phyloP scores from a whole-genome alignment of 2,329 filamentous ascomycete species.

The Chrysosphaeria jannelii region DNA sequence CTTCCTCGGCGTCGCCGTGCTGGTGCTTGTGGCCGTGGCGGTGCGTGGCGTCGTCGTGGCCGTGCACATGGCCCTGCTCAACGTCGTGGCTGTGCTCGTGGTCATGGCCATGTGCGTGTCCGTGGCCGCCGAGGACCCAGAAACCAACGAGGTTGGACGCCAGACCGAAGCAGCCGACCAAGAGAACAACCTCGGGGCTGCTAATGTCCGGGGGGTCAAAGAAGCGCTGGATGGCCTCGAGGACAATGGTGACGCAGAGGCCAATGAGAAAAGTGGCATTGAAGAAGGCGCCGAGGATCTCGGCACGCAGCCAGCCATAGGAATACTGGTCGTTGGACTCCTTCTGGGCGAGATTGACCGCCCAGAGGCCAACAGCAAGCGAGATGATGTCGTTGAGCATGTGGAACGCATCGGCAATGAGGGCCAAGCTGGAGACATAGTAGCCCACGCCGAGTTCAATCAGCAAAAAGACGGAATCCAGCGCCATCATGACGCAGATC shows the following conservation, averaged over 20 bases:
- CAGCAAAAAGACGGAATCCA: slow-evolving; percentile 73
- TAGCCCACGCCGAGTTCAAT: slow-evolving; percentile 69
- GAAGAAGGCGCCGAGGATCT: slow-evolving; percentile 84
- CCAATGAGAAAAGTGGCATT: slow-evolving; percentile 96
- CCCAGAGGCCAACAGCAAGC: slow-evolving; percentile 75
- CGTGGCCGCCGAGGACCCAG: slow-evolving; percentile 75
- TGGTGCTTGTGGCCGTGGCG: slow-evolving; percentile 7
- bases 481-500: slow-evolving; percentile 74
- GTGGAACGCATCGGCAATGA: slow-evolving; percentile 93
- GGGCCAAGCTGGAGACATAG: slow-evolving; percentile 63
- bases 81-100: slow-evolving; percentile 8
- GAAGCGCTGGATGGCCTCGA: slow-evolving; percentile 79
- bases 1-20: slow-evolving; percentile 8
- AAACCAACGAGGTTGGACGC: slow-evolving; percentile 73
- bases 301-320: slow-evolving; percentile 91
- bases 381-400: slow-evolving; percentile 99
- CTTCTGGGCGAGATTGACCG: slow-evolving; percentile 63
- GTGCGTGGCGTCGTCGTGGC: slow-evolving; percentile 12
- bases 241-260: slow-evolving; percentile 80
- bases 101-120: slow-evolving; percentile 42
- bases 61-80: slow-evolving; percentile 10
- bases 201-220: slow-evolving; percentile 69
- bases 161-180: slow-evolving; percentile 66
- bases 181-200: slow-evolving; percentile 62
- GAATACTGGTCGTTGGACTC: slow-evolving; percentile 77